Evolutionary conservation across 495 filamentous ascomycete genomes (phyloP), one percentile per base, ranked within the genome.

Genomic region (Extremus antarcticus): DNA sequence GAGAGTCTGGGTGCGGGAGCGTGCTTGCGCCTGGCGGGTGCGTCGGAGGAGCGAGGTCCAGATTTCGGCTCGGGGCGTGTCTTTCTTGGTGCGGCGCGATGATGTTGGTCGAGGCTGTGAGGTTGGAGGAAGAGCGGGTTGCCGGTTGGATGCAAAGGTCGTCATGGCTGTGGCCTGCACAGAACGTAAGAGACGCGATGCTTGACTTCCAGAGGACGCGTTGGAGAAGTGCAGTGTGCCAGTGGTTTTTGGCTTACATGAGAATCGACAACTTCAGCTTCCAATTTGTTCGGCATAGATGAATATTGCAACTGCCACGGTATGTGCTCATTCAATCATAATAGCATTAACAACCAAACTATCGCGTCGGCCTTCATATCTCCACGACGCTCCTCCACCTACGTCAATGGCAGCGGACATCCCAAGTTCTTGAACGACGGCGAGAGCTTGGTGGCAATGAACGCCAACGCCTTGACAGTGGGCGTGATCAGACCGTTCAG

Each of bases 341-440:
- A n/a, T n/a, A n/a, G n/a, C n/a, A 20, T 49, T 15, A 4, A 35
- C 29, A 4, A 13, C 29, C 29, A 13, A 4, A 4, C 29, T 35
- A 7, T 7, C 29, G 29, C 19, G 13, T 25, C 16, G 22, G 13
- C 25, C 46, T 15, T 25, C 2, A 19, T 16, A 25, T 2, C 13
- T 16, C 43, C n/a, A n/a, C n/a, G n/a, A n/a, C n/a, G n/a, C n/a
- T n/a, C n/a, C n/a, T n/a, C n/a, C n/a, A n/a, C 13, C 40, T 48
- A 58, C 15, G 62, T 61, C 43, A 64, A 47, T 16, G 59, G 29
- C 23, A 65, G 20, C 19, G 70, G 63, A 55, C 68, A 71, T 8
- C 70, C 70, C 49, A 66, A 56, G 50, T 69, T 66, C 51, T 50
- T 48, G 25, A 68, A 63, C 9, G 38, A 29, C 20, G 68, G 58